A percentile compares a stretch with the other conserved stretches of the same genome.
Conservation (phyloP, 176 grass and related monocot genomes). For the Oryza rufipogon region DNA sequence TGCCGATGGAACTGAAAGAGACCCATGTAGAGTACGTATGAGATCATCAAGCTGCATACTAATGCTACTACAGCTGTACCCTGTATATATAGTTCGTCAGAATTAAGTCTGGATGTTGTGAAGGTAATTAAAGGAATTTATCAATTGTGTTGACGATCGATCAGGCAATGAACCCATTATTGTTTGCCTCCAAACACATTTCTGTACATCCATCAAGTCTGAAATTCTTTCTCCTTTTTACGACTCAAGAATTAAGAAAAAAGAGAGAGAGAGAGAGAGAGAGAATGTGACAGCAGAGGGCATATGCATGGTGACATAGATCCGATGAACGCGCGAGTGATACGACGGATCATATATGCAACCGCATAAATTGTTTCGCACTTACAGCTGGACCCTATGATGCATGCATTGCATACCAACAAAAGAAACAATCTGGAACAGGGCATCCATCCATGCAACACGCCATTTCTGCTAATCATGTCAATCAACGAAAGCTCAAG, state of each 20-base stretch:
- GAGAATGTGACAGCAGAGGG: neutral
- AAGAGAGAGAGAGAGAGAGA: neutral
- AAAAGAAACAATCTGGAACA: neutral
- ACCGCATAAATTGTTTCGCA: neutral
- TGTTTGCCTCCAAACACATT: neutral
- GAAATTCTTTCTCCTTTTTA: neutral
- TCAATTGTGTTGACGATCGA: neutral
- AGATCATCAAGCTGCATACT: neutral
- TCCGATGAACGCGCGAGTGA: constrained; percentile 18
- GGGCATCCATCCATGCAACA: neutral
- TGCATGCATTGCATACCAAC: neutral
- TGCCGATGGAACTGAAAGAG: constrained; percentile 1
- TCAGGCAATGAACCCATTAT: neutral
- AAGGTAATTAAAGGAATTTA: neutral
- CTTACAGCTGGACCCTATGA: neutral
- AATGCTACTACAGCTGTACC: neutral
- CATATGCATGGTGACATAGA: constrained; percentile 30
- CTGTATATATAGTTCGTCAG: neutral
- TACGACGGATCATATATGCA: neutral
- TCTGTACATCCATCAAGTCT: neutral
- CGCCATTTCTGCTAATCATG: neutral
- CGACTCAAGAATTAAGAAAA: neutral
- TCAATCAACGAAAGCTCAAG: neutral
- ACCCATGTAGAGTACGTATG: neutral
- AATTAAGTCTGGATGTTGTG: neutral